Conservation (phyloP, 768 basidiomycete genomes). For the Pleurotus ostreatus region DNA sequence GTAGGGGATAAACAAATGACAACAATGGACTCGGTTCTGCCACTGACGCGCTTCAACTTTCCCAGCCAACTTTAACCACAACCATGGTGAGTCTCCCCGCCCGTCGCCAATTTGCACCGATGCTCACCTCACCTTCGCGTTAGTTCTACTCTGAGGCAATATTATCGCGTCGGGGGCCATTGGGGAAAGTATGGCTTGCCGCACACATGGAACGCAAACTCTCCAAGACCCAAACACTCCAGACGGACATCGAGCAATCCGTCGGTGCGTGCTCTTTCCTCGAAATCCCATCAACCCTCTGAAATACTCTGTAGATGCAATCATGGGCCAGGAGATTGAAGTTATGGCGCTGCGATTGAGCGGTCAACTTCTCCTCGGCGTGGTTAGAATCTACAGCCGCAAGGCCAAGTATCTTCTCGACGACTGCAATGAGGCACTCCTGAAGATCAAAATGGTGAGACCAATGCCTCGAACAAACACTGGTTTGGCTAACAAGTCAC, state of each 20-base stretch:
- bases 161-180: constrained; percentile 86
- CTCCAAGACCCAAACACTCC: constrained; percentile 90
- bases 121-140: not conserved
- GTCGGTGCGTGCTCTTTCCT: constrained; percentile 57
- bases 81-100: constrained; percentile 23
- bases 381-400: constrained; percentile 94
- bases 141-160: constrained; percentile 95
- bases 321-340: constrained; percentile 90
- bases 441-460: constrained; percentile 90
- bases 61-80: constrained; percentile 14
- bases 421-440: constrained; percentile 94
- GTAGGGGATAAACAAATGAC: constrained; percentile 5
- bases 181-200: constrained; percentile 98
- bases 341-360: constrained; percentile 95
- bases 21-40: constrained; percentile 13
- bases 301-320: constrained; percentile 56
- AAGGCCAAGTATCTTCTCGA: constrained; percentile 98
- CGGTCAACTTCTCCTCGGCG: constrained; percentile 93
- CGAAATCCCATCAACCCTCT: not conserved
- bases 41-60: constrained; percentile 16
- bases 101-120: too few relatives aligned
- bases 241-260: constrained; percentile 92
- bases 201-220: constrained; percentile 99
- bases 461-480: not conserved
- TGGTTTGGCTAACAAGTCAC: constrained; percentile 3